These are phyloP conservation scores for Sphagnum fallax DNA, from an alignment of 228 moss, liverwort and hornwort genomes.

Conservation along the genomic window DNA sequence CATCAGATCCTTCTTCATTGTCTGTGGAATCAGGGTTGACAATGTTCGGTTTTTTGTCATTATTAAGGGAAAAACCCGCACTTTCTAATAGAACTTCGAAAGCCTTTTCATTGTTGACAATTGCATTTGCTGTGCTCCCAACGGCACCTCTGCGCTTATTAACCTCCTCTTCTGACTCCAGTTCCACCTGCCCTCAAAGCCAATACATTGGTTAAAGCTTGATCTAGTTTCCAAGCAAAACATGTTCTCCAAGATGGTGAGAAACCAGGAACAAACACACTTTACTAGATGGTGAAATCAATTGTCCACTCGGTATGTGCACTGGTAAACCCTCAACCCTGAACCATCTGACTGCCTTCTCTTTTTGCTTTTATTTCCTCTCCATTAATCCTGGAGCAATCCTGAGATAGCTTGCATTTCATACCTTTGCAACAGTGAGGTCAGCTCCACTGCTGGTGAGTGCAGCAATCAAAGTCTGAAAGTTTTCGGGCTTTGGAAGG, in stretches of 20 bases:
- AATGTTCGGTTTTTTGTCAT: slow-evolving; percentile 24
- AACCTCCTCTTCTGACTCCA: slow-evolving; percentile 50
- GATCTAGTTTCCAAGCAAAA: too few species aligned
- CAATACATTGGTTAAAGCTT: not conserved
- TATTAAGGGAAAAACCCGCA: slow-evolving; percentile 41
- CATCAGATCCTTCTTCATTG: slow-evolving; percentile 8
- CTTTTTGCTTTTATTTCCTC: too few species aligned
- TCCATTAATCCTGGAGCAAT: too few species aligned
- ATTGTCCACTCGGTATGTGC: too few species aligned
- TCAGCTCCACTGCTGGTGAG: slow-evolving; percentile 69
- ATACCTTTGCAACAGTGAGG: slow-evolving; percentile 78
- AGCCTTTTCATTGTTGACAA: slow-evolving; percentile 24
- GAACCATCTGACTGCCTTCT: too few species aligned
- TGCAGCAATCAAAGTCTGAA: slow-evolving; percentile 49
- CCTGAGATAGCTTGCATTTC: not conserved
- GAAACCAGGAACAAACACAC: too few species aligned
- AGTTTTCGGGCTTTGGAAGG: slow-evolving; percentile 81
- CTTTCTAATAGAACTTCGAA: slow-evolving; percentile 46
- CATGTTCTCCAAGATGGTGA: too few species aligned
- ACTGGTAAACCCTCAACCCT: too few species aligned
- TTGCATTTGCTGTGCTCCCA: slow-evolving; percentile 2
- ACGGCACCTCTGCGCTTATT: slow-evolving; percentile 14
- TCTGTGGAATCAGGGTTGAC: slow-evolving; percentile 7
- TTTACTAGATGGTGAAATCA: too few species aligned
- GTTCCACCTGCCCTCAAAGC: slow-evolving; percentile 17